Percentiles rank a stretch among this genome's conserved stretches.
phyloP scores from a whole-genome alignment of 371 early-diverging fungal genomes.

The Mucor velutinosus region DNA sequence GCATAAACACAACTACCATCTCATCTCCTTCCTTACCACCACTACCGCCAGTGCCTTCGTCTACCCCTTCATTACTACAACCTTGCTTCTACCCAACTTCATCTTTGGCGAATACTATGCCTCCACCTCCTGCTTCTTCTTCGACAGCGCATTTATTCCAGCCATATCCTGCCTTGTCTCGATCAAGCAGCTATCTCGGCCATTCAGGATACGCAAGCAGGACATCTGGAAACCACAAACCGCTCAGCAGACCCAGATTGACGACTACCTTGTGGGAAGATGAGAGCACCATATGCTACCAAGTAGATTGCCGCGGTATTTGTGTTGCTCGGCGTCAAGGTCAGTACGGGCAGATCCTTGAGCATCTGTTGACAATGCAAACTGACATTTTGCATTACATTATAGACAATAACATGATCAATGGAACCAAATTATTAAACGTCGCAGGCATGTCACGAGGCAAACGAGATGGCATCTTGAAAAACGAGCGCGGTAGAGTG shows the following conservation, averaged over 20 bases:
- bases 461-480: constrained; percentile 78
- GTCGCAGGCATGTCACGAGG: constrained; percentile 81
- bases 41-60: background rate
- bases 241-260: constrained; percentile 49
- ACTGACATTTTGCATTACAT: constrained; percentile 16
- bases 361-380: constrained; percentile 41
- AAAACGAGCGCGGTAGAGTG: constrained; percentile 73
- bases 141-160: background rate
- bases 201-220: background rate
- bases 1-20: background rate
- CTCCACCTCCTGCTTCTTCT: background rate
- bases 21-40: constrained; percentile 4
- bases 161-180: constrained; percentile 13
- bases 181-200: background rate
- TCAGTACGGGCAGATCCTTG: constrained; percentile 32
- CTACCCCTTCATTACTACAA: background rate
- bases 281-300: constrained; percentile 78
- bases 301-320: constrained; percentile 76
- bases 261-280: constrained; percentile 85
- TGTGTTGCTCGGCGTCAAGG: constrained; percentile 80
- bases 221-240: background rate
- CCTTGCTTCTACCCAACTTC: background rate
- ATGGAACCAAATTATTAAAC: constrained; percentile 80
- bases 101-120: background rate
- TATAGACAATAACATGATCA: constrained; percentile 73